Evolutionary conservation across 257 asterid species (phyloP).

Genomic region (Coffea eugenioides): DNA sequence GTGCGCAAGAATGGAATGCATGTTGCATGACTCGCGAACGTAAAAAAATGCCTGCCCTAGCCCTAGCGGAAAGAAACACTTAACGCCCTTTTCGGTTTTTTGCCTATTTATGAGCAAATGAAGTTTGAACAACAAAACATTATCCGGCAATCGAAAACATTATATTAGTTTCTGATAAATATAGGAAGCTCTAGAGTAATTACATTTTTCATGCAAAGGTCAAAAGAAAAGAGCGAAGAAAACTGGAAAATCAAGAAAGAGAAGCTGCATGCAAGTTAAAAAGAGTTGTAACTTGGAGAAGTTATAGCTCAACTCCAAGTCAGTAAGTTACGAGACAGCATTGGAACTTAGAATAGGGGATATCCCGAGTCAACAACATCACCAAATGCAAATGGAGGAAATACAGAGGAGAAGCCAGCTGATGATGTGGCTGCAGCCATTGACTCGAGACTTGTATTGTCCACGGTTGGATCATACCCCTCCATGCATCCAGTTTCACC

Average conservation of each 20-base stretch:
- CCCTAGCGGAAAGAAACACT: not conserved
- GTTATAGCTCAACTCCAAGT: not conserved
- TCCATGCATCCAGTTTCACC: slow-evolving; percentile 25
- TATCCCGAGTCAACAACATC: slow-evolving; percentile 52
- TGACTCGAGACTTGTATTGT: slow-evolving; percentile 26
- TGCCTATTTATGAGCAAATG: not conserved
- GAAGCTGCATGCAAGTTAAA: not conserved
- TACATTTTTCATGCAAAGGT: slow-evolving; percentile 8
- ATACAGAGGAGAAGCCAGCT: slow-evolving; percentile 35
- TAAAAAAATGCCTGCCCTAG: not conserved
- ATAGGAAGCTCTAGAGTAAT: not conserved
- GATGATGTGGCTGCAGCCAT: slow-evolving; percentile 26
- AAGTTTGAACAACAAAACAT: not conserved
- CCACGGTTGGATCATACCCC: slow-evolving; percentile 13
- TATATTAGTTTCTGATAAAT: slow-evolving; percentile 9
- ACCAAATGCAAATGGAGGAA: slow-evolving; percentile 50
- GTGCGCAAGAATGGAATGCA: slow-evolving; percentile 9
- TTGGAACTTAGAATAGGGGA: slow-evolving; percentile 34
- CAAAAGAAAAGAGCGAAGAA: not conserved
- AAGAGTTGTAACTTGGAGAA: not conserved
- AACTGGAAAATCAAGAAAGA: not conserved
- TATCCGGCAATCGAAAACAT: not conserved
- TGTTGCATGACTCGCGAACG: not conserved
- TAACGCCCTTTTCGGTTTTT: not conserved
- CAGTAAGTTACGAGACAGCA: not conserved